Base-by-base conservation (phyloP, 2,329 filamentous ascomycete species). In the Waltergamsia citrina region DNA sequence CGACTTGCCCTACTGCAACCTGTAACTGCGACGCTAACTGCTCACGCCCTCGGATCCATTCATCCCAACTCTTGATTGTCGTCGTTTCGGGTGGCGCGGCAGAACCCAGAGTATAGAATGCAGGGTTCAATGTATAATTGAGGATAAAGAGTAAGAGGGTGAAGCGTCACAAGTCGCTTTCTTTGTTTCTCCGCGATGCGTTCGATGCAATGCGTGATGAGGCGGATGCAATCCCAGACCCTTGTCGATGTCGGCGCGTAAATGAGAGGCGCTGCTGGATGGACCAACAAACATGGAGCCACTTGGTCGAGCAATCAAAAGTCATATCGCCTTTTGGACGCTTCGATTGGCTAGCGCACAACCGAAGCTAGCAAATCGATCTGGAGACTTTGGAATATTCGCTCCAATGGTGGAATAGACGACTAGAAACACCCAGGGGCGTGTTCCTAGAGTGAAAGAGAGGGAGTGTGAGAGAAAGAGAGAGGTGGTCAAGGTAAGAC, bases 181-280 rank as follows among this genome's bases (percentile, higher is more conserved):
- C n/a, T n/a, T n/a, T n/a, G n/a, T n/a, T n/a, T n/a, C n/a, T n/a
- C n/a, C n/a, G n/a, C n/a, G n/a, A n/a, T n/a, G n/a, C n/a, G n/a
- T n/a, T 25, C 23, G n/a, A 25, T n/a, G 23, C n/a, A 9, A 9
- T 25, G 9, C 9, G 28, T 30, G 28, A 42, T 42, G 39, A 37
- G 35, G 37, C 39, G 43, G 28, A 29, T 18, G 28, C 17, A 15
- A 19, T 12, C 12, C n/a, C 12, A 23, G 26, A 61, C 56, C 62
- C 64, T 53, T 60, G 64, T 53, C 51, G 44, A 53, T 43, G 37
- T 45, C 45, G 67, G 69, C 69, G 69, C 68, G 61, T 73, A 73
- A 65, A 57, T 50, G 55, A 58, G 56, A 56, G 56, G 59, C 59
- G 52, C 56, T 54, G 61, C 53, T 70, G 65, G 67, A 56, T 54